These are phyloP conservation scores for Mycena amicta DNA, from an alignment of 768 basidiomycete genomes.

Conservation along the genomic window DNA sequence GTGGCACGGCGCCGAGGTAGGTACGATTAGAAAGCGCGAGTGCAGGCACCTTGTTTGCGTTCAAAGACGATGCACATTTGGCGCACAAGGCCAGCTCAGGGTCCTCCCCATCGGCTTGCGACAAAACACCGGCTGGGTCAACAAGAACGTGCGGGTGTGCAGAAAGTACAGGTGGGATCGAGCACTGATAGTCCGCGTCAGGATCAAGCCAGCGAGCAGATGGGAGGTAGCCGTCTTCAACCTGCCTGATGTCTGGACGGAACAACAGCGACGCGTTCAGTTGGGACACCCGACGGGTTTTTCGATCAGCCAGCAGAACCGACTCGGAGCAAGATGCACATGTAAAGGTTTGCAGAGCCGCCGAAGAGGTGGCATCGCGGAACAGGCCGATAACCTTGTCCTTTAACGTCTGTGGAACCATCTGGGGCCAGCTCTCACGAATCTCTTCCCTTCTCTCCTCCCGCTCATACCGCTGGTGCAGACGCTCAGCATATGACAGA, in stretches of 20 bases:
- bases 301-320: background rate
- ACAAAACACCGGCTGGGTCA: background rate
- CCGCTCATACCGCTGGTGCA: background rate
- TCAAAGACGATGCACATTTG: background rate
- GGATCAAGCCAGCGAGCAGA: background rate
- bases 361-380: background rate
- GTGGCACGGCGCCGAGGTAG: background rate
- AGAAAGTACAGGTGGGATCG: background rate
- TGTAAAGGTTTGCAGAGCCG: background rate
- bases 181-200: background rate
- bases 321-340: background rate
- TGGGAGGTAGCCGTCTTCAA: background rate
- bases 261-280: background rate
- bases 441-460: background rate
- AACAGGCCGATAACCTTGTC: background rate
- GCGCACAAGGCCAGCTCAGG: background rate
- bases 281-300: background rate
- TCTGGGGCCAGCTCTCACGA: background rate
- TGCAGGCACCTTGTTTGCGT: background rate
- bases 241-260: background rate
- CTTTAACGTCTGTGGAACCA: background rate
- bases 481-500: background rate
- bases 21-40: background rate
- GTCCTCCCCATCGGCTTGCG: background rate
- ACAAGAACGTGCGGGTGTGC: background rate